phyloP scores from a whole-genome alignment of 208 protist species.

The Leishmania gerbilli region DNA sequence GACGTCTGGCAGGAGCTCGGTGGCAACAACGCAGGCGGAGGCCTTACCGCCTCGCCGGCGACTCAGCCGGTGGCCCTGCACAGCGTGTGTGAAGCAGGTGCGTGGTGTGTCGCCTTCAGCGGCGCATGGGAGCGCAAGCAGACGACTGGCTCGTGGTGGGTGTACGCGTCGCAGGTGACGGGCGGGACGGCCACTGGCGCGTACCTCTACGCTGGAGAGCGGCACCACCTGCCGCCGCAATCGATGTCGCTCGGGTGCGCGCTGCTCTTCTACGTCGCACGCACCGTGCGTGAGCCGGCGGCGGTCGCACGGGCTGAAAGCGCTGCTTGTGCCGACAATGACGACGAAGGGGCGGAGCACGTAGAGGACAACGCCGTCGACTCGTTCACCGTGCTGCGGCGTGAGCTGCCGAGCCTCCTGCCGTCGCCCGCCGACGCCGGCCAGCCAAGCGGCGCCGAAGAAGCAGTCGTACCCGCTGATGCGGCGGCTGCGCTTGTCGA shows the following conservation, averaged over 20 bases:
- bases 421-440: not conserved
- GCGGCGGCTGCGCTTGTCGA: conserved; percentile 15
- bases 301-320: not conserved
- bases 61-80: conserved; percentile 39
- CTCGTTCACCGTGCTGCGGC: conserved; percentile 1
- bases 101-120: conserved; percentile 92
- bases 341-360: conserved; percentile 1
- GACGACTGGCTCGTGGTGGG: conserved; percentile 95
- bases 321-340: not conserved
- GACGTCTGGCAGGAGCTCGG: conserved; percentile 25
- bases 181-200: conserved; percentile 56
- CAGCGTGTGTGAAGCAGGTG: conserved; percentile 90
- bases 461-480: conserved; percentile 22
- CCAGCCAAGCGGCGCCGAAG: not conserved
- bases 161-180: conserved; percentile 84
- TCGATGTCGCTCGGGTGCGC: conserved; percentile 72
- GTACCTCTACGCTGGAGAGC: conserved; percentile 92
- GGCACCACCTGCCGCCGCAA: conserved; percentile 81
- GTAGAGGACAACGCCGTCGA: not conserved
- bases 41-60: not conserved
- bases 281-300: conserved; percentile 25
- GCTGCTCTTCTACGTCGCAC: conserved; percentile 62
- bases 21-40: not conserved
- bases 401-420: conserved; percentile 23
- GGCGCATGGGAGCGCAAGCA: conserved; percentile 95